A percentile compares a stretch with the other conserved stretches of the same genome.
phyloP scores from a whole-genome alignment of 2,329 filamentous ascomycete genomes.

The Stachybotrys chartarum region DNA sequence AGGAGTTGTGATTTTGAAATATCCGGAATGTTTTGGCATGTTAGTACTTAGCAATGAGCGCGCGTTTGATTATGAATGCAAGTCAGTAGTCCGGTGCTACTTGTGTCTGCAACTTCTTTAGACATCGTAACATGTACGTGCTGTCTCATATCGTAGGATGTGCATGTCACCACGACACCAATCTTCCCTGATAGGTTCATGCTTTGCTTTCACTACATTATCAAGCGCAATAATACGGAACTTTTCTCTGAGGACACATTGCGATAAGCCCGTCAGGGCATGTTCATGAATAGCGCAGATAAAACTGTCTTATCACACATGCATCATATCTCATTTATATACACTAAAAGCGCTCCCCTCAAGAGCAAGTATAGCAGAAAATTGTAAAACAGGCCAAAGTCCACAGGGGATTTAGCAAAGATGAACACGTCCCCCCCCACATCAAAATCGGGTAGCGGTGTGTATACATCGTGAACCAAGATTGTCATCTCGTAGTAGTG shows the following conservation, averaged over 20 bases:
- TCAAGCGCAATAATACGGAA: no score
- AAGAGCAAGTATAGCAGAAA: background rate
- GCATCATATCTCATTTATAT: constrained; percentile 18
- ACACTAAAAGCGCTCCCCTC: constrained; percentile 7
- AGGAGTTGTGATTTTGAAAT: background rate
- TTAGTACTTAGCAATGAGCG: background rate
- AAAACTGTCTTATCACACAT: constrained; percentile 5
- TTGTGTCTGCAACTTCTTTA: background rate
- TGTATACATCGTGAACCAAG: background rate
- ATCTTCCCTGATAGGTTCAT: no score
- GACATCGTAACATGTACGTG: background rate
- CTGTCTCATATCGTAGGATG: no score
- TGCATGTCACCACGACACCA: no score
- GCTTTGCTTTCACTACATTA: no score
- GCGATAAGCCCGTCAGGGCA: no score
- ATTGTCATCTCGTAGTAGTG: background rate
- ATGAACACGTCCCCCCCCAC: background rate
- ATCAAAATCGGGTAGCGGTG: background rate
- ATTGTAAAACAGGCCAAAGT: background rate
- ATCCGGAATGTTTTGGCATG: background rate
- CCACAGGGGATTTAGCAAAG: background rate
- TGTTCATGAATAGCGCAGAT: background rate
- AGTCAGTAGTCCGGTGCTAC: background rate
- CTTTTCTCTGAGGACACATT: no score
- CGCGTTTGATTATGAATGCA: background rate